Conservation (phyloP, 2,329 filamentous ascomycete genomes). For the Saccharata proteae region DNA sequence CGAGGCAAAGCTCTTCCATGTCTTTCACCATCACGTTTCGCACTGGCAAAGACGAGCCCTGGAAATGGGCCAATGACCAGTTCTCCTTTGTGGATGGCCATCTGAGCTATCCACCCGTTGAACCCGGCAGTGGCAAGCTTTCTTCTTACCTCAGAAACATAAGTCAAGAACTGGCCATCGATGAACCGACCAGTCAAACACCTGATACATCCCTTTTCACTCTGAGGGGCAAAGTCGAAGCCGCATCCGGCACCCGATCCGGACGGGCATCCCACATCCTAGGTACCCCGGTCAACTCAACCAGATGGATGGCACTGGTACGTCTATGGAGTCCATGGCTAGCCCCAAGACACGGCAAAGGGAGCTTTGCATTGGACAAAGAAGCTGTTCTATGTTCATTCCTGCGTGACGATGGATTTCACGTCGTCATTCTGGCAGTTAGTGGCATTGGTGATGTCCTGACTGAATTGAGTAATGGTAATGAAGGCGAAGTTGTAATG, state of each 20-base stretch:
- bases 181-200: slow-evolving; percentile 49
- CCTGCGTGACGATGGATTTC: slow-evolving; percentile 55
- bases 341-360: slow-evolving; percentile 70
- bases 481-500: slow-evolving; percentile 54
- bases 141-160: slow-evolving; percentile 45
- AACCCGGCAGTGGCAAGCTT: slow-evolving; percentile 30
- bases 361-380: slow-evolving; percentile 55
- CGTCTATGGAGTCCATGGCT: slow-evolving; percentile 76
- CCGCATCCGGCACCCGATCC: slow-evolving; percentile 47
- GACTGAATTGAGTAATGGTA: slow-evolving; percentile 54
- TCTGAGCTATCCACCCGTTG: slow-evolving; percentile 39
- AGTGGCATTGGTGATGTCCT: slow-evolving; percentile 62
- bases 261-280: slow-evolving; percentile 44
- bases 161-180: slow-evolving; percentile 42
- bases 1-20: slow-evolving; percentile 35
- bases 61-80: slow-evolving; percentile 61
- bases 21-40: slow-evolving; percentile 65
- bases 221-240: slow-evolving; percentile 43
- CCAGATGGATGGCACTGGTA: slow-evolving; percentile 72
- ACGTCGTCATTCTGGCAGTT: slow-evolving; percentile 66
- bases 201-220: slow-evolving; percentile 60
- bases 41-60: slow-evolving; percentile 37
- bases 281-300: slow-evolving; percentile 51
- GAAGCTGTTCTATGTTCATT: slow-evolving; percentile 73
- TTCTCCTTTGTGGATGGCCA: slow-evolving; percentile 51